Base-by-base conservation (phyloP, 345 rosid species). In the Ailanthus altissimus region DNA sequence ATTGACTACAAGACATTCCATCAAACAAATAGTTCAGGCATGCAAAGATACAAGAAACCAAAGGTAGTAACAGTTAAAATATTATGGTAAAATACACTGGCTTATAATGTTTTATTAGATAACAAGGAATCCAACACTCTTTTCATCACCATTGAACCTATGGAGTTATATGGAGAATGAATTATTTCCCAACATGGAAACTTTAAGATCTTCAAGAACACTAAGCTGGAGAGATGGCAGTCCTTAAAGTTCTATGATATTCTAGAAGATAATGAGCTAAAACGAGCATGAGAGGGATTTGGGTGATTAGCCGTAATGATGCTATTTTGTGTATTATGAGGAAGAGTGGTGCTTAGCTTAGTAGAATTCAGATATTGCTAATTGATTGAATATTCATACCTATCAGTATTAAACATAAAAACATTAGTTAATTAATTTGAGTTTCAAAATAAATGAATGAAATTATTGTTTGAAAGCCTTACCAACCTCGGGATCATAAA, bases 401-500 rank as follows among this genome's bases (percentile, higher is more conserved):
- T n/a, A 18, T n/a, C 21, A 18, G 56, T 28, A 46, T 46, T 5
- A 25, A 42, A 49, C 60, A 26, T 64, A 74, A 50, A 28, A 12
- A 20, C 42, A 49, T 75, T 16, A 57, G 15, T 49, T 32, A 75
- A 50, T 23, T 23, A 14, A 49, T 8, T 68, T 25, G 57, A 51
- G 16, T 57, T 68, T 61, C 73, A 40, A 47, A 53, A 67, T 46
- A 20, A 54, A 73, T 11, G 7, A 47, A 32, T 1, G 8, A 68
- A 36, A 25, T 12, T 47, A 64, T 42, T n/a, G 18, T 72, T 38
- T n/a, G 62, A 74, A 70, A 73, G 67, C 82, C 78, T 79, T 69
- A 80, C 88, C 25, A 81, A 95, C 97, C 97, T 90, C 99, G 0
- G 92, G 91, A 78, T 92, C 93, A 84, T 90, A 92, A 80, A 92